Percentiles rank a stretch among this genome's conserved stretches.
Conservation (phyloP, 768 basidiomycete species). For the Agaricus blazei region DNA sequence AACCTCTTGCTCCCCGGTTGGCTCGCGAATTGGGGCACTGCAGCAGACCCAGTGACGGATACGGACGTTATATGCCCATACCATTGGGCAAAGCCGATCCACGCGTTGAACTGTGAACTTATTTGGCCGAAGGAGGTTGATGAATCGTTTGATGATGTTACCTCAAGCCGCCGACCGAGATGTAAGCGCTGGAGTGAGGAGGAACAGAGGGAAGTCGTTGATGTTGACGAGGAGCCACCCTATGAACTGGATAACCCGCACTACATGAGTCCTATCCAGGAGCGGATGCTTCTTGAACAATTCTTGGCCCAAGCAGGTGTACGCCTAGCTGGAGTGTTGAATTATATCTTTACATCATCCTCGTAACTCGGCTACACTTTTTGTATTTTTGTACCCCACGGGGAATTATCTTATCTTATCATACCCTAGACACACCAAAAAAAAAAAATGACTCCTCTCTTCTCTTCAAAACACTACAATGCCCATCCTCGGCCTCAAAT, state of each 20-base stretch:
- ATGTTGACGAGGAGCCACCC: slow-evolving; percentile 22
- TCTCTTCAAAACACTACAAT: slow-evolving; percentile 25
- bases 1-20: slow-evolving; percentile 9
- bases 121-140: slow-evolving; percentile 77
- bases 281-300: slow-evolving; percentile 72
- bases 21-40: slow-evolving; percentile 12
- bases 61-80: slow-evolving; percentile 60
- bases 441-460: slow-evolving; percentile 6
- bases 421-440: not conserved
- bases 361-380: too few species aligned
- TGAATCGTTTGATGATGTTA: slow-evolving; percentile 8
- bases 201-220: not conserved
- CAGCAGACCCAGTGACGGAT: slow-evolving; percentile 20
- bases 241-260: slow-evolving; percentile 68
- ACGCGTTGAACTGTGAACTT: slow-evolving; percentile 76
- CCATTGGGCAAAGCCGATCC: slow-evolving; percentile 70
- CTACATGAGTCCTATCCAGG: slow-evolving; percentile 67
- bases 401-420: slow-evolving; percentile 14
- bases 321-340: slow-evolving; percentile 78
- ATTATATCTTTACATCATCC: slow-evolving; percentile 51
- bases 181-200: slow-evolving; percentile 2
- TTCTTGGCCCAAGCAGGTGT: slow-evolving; percentile 80
- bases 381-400: too few species aligned
- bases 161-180: not conserved
- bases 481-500: slow-evolving; percentile 59